Conservation (phyloP, 202 grass and related monocot genomes). For the Zoysia matrella region DNA sequence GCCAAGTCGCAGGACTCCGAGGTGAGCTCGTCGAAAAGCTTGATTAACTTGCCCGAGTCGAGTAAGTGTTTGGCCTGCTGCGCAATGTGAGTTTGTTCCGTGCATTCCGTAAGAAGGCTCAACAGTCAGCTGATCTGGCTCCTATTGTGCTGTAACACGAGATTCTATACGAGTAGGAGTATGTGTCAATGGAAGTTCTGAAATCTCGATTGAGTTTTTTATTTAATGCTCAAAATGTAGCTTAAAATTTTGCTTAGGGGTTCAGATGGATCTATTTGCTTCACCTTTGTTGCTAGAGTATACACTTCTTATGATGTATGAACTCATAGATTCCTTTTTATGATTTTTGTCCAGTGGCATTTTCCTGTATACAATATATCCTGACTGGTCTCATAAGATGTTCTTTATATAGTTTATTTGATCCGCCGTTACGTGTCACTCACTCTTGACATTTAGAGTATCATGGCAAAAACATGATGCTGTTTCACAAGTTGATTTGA, state of each 20-base stretch:
- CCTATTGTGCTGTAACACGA: background rate
- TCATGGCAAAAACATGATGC: background rate
- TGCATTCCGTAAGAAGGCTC: background rate
- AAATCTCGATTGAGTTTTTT: background rate
- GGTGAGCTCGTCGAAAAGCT: constrained; percentile 10
- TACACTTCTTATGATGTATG: background rate
- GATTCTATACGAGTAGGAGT: background rate
- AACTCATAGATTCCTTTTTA: background rate
- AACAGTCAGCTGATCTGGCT: background rate
- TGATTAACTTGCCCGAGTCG: background rate
- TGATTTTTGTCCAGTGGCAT: background rate
- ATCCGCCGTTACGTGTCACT: background rate
- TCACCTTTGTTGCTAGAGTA: background rate
- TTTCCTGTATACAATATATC: background rate
- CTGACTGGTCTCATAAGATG: background rate
- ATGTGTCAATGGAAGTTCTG: background rate
- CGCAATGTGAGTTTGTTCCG: background rate
- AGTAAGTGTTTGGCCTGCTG: background rate
- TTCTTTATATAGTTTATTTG: background rate
- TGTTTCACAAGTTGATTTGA: background rate
- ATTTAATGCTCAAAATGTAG: background rate
- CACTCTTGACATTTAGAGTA: background rate
- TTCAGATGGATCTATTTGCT: background rate
- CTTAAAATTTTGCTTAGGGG: background rate
- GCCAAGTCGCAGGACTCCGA: constrained; percentile 12